Conservation (phyloP, 305 asterid genomes). For the Lippia alba region DNA sequence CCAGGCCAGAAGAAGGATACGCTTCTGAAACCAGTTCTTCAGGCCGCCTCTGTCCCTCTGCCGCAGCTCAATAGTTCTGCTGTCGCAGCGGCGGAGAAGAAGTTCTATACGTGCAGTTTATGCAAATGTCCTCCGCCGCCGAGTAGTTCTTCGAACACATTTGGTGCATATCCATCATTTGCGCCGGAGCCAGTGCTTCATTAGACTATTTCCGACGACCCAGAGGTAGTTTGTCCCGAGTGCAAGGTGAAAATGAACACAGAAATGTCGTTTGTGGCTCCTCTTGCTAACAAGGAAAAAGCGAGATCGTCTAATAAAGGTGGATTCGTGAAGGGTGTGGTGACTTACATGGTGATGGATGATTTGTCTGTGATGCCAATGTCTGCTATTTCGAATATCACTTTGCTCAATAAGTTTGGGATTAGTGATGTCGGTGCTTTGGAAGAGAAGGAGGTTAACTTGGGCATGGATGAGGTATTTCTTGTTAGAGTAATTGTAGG, state of each 20-base stretch:
- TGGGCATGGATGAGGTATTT: slow-evolving; percentile 47
- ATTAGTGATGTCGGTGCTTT: slow-evolving; percentile 40
- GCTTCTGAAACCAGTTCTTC: slow-evolving; percentile 32
- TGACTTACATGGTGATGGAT: slow-evolving; percentile 32
- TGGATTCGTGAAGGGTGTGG: slow-evolving; percentile 40
- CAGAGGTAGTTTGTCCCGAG: neutral
- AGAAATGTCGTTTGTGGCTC: neutral
- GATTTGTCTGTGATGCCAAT: slow-evolving; percentile 44
- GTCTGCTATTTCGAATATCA: slow-evolving; percentile 47
- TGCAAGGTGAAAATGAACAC: neutral
- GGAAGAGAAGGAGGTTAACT: slow-evolving; percentile 41
- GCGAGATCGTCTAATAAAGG: neutral
- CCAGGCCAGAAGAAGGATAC: slow-evolving; percentile 23
- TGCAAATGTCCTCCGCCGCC: neutral
- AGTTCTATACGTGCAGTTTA: slow-evolving; percentile 23
- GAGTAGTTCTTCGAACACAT: too few species aligned
- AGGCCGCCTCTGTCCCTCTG: slow-evolving; percentile 21
- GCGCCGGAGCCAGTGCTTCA: neutral
- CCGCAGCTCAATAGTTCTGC: neutral
- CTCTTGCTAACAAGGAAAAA: neutral
- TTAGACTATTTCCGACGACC: neutral
- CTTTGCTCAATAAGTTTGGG: slow-evolving; percentile 33
- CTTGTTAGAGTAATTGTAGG: neutral
- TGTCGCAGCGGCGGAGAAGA: neutral
- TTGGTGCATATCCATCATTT: too few species aligned